A percentile compares a stretch with the other conserved stretches of the same genome.
Conservation (phyloP, 2,329 filamentous ascomycete species). For the Bretziella fagacearum region DNA sequence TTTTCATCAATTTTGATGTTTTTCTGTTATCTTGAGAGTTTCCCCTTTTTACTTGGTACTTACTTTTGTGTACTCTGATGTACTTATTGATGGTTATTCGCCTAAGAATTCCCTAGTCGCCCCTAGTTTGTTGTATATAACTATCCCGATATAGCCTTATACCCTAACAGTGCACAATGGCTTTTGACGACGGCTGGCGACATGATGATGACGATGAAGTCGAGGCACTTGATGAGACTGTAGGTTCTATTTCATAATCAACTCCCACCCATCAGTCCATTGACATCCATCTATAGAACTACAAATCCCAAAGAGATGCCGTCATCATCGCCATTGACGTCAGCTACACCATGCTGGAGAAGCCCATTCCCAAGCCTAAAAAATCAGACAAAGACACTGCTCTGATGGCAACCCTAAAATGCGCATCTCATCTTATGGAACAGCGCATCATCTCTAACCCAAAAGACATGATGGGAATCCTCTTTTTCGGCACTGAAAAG, state of each 20-base stretch:
- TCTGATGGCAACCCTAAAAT: conserved; percentile 72
- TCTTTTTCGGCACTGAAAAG: conserved; percentile 79
- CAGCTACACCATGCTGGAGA: conserved; percentile 68
- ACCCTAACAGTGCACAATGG: no score
- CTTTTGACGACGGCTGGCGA: background rate
- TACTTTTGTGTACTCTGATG: no score
- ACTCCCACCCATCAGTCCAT: background rate
- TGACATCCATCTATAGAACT: conserved; percentile 39
- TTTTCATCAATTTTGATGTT: no score
- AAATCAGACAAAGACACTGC: conserved; percentile 66
- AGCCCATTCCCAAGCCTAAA: conserved; percentile 43
- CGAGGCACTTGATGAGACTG: conserved; percentile 43
- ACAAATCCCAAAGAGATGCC: conserved; percentile 90
- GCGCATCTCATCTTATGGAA: conserved; percentile 88
- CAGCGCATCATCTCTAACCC: conserved; percentile 96
- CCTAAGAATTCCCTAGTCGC: no score
- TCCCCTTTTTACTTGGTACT: no score
- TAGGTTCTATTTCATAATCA: conserved; percentile 22
- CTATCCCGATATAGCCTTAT: no score
- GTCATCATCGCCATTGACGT: conserved; percentile 92
- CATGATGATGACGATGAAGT: conserved; percentile 42
- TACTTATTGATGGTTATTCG: no score
- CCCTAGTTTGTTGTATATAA: no score
- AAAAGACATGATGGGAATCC: conserved; percentile 89
- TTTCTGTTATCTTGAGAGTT: no score